phyloP scores from a whole-genome alignment of 116 monocot species.

The Iris pallida region DNA sequence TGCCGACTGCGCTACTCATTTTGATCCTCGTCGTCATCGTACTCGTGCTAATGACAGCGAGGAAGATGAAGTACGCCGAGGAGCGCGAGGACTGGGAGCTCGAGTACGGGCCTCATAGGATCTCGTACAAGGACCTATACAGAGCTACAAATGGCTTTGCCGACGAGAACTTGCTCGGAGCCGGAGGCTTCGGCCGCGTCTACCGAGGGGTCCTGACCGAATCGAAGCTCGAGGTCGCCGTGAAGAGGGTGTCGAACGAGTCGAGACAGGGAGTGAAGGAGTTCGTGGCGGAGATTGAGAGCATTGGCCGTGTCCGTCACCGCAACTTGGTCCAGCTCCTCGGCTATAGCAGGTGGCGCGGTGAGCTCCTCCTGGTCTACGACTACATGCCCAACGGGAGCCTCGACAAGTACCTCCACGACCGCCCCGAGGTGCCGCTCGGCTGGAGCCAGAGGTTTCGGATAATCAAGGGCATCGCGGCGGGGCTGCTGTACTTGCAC shows the following conservation, averaged over 20 bases:
- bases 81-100: constrained; percentile 26
- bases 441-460: constrained; percentile 16
- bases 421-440: constrained; percentile 12
- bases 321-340: constrained; percentile 26
- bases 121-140: constrained; percentile 17
- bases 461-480: constrained; percentile 22
- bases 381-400: constrained; percentile 29
- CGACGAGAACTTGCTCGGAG: constrained; percentile 18
- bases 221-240: constrained; percentile 22
- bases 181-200: constrained; percentile 23
- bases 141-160: constrained; percentile 21
- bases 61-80: constrained; percentile 22
- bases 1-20: not conserved
- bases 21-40: not conserved
- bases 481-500: constrained; percentile 19
- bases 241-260: constrained; percentile 21
- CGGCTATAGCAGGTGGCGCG: constrained; percentile 17
- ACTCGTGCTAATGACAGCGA: not conserved
- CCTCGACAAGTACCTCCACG: constrained; percentile 23
- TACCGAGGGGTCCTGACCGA: constrained; percentile 16
- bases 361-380: constrained; percentile 24
- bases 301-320: constrained; percentile 23
- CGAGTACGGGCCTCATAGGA: constrained; percentile 23
- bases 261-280: constrained; percentile 31
- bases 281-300: constrained; percentile 23